Base-by-base conservation (phyloP, 108 stramenopile species). In the Cylindrotheca closterium region DNA sequence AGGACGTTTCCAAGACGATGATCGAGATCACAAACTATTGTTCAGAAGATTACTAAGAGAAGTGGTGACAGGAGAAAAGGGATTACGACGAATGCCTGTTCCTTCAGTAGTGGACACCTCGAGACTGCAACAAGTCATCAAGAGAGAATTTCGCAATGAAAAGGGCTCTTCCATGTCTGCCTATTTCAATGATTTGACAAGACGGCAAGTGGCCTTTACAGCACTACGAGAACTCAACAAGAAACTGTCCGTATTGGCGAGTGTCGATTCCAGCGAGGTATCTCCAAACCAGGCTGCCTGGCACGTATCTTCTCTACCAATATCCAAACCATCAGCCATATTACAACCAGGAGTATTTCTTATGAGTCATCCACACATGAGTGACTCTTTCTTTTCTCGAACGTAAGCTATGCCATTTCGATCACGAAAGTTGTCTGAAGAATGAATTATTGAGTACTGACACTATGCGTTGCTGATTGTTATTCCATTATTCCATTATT, bases 351-450 rank as follows among this genome's bases (percentile, higher is more conserved):
- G 92, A 2, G 72, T 80, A 25, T 90, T 85, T 79, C 60, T 93
- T 25, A 54, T 93, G 31, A 81, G 89, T 17, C 92, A 93, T 78
- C 92, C 92, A 8, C 68, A 88, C 25, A 73, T 90, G 80, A 76
- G 73, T 5, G 89, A 89, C 30, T 67, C 73, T 0, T 88, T 78
- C 60, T 93, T 93, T 82, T 65, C 75, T 28, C 74, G 62, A 50
- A 64, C 84, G 37, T 42, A 42, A 42, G n/a, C n/a, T n/a, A n/a
- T n/a, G n/a, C n/a, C 24, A n/a, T n/a, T n/a, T n/a, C n/a, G n/a
- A n/a, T n/a, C n/a, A n/a, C n/a, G n/a, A n/a, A n/a, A n/a, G n/a
- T n/a, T n/a, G n/a, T n/a, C n/a, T n/a, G n/a, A n/a, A n/a, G n/a
- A n/a, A n/a, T n/a, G n/a, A n/a, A n/a, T n/a, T n/a, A n/a, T n/a